Conservation (phyloP, 2,329 filamentous ascomycete genomes). For the Bipolaris gigantea region DNA sequence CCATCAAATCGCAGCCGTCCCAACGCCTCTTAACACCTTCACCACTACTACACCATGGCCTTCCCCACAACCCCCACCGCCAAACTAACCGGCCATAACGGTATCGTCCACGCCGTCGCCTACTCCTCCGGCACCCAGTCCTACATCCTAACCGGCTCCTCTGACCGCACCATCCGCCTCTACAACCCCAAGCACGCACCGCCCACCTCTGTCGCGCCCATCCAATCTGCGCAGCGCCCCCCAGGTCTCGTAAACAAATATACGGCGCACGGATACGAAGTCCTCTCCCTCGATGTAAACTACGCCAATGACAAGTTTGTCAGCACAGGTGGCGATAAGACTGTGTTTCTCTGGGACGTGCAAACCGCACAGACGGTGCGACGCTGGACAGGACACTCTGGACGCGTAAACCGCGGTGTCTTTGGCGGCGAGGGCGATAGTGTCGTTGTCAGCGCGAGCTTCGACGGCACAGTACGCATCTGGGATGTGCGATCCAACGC, state of each 20-base stretch:
- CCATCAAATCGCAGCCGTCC: slow-evolving; percentile 1
- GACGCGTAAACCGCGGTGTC: slow-evolving; percentile 74
- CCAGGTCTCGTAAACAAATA: slow-evolving; percentile 78
- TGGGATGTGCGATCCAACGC: slow-evolving; percentile 54
- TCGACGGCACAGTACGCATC: slow-evolving; percentile 73
- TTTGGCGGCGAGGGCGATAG: slow-evolving; percentile 77
- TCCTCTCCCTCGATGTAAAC: slow-evolving; percentile 75
- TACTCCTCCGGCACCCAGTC: slow-evolving; percentile 54
- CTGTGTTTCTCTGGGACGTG: slow-evolving; percentile 95
- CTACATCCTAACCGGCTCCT: slow-evolving; percentile 76
- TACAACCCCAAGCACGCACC: slow-evolving; percentile 71
- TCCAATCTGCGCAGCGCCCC: slow-evolving; percentile 27
- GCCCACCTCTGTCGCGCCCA: slow-evolving; percentile 39
- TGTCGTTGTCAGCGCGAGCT: slow-evolving; percentile 71
- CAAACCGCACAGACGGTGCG: slow-evolving; percentile 74
- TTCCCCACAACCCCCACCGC: slow-evolving; percentile 48
- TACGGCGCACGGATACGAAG: slow-evolving; percentile 85
- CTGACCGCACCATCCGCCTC: slow-evolving; percentile 82
- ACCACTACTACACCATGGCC: slow-evolving; percentile 31
- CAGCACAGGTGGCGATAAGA: slow-evolving; percentile 85
- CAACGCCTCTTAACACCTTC: background rate
- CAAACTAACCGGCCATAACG: slow-evolving; percentile 48
- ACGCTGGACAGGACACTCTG: slow-evolving; percentile 72
- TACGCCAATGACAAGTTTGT: slow-evolving; percentile 81
- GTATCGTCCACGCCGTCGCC: slow-evolving; percentile 54